These are phyloP conservation scores for Elaeis guineensis DNA, from an alignment of 176 grass and related monocot genomes.

Conservation along the genomic window DNA sequence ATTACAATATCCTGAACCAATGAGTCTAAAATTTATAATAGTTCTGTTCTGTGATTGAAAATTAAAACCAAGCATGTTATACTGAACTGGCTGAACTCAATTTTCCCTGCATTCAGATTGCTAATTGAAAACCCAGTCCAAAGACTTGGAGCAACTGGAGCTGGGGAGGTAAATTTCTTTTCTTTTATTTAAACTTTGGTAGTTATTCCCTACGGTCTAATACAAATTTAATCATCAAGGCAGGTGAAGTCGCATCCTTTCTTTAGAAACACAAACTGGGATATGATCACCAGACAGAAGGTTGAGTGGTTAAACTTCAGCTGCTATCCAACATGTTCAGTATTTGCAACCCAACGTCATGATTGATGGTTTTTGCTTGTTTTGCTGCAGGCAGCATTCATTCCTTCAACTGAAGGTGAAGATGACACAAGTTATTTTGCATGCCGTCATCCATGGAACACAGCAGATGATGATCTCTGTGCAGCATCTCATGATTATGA, in stretches of 20 bases:
- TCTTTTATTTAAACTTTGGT: constrained; percentile 17
- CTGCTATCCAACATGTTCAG: neutral
- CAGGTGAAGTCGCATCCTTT: constrained; percentile 98
- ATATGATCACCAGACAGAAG: constrained; percentile 86
- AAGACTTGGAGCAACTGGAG: constrained; percentile 82
- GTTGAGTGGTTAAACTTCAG: constrained; percentile 19
- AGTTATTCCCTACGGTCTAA: constrained; percentile 17
- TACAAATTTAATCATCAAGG: constrained; percentile 54
- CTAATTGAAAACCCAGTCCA: constrained; percentile 77
- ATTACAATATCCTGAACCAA: no score
- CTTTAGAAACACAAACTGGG: constrained; percentile 84
- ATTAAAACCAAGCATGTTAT: no score
- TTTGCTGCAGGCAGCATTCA: constrained; percentile 56
- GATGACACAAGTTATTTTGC: constrained; percentile 95
- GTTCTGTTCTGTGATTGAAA: no score
- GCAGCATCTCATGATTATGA: constrained; percentile 42
- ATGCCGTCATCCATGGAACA: constrained; percentile 64
- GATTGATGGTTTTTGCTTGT: neutral
- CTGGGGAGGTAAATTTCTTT: constrained; percentile 68
- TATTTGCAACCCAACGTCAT: neutral
- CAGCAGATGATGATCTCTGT: constrained; percentile 30
- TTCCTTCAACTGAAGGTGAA: constrained; percentile 79
- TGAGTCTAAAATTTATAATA: no score
- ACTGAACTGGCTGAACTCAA: neutral
- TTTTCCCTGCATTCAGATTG: constrained; percentile 30